Percentiles rank a stretch among this genome's conserved stretches.
Conservation (phyloP, 2,329 filamentous ascomycete genomes). For the Tolypocladium cylindrosporum region DNA sequence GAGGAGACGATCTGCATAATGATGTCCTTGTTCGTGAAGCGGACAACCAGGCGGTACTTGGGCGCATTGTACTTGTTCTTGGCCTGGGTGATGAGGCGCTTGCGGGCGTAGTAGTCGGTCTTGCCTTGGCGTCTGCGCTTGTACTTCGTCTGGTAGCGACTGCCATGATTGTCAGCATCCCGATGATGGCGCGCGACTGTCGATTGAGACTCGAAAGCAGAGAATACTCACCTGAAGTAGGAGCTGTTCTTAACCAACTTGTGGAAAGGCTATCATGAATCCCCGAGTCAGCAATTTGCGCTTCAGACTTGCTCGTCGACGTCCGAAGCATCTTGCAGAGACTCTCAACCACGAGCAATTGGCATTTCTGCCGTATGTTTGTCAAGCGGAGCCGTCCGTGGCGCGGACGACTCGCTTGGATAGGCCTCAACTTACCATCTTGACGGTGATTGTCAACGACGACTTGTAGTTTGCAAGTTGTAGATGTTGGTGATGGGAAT, state of each 20-base stretch:
- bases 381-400: background rate
- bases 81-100: slow-evolving; percentile 98
- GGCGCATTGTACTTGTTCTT: slow-evolving; percentile 99
- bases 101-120: slow-evolving; percentile 99
- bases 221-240: slow-evolving; percentile 81
- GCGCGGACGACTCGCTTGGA: slow-evolving; percentile 10
- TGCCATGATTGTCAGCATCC: slow-evolving; percentile 30
- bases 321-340: slow-evolving; percentile 98
- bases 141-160: slow-evolving; percentile 99
- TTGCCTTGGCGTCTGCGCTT: slow-evolving; percentile 91
- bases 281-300: slow-evolving; percentile 99
- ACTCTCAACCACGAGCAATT: slow-evolving; percentile 48
- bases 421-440: slow-evolving; percentile 56
- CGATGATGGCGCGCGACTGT: background rate
- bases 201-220: background rate
- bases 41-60: slow-evolving; percentile 99
- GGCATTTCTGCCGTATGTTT: slow-evolving; percentile 33
- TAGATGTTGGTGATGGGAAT: slow-evolving; percentile 19
- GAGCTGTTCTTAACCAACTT: slow-evolving; percentile 96
- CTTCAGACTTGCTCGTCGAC: slow-evolving; percentile 65
- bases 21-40: slow-evolving; percentile 99
- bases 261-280: slow-evolving; percentile 65
- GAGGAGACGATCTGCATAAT: slow-evolving; percentile 95
- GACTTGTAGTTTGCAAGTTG: slow-evolving; percentile 26
- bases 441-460: slow-evolving; percentile 45